Base-by-base conservation (phyloP, 2,329 filamentous ascomycete species). In the Penicillium polonicum region DNA sequence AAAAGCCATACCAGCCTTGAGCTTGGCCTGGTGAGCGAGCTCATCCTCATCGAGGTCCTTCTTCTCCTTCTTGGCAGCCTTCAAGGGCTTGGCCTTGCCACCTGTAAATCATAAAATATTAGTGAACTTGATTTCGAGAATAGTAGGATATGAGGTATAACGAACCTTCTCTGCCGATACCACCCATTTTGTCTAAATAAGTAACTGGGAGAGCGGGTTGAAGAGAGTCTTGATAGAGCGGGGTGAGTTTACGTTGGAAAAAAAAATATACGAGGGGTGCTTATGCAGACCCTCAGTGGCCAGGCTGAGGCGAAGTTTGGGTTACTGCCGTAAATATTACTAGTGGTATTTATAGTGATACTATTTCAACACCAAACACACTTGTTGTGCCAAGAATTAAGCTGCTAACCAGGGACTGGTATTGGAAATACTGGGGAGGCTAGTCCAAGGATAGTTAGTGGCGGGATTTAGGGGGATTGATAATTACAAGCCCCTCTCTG, bases 1-100 rank as follows among this genome's bases (percentile, higher is more conserved):
- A 3, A 42, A 29, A 38, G 25, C 78, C 87, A 67, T 82, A 96
- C 92, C 91, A 58, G 90, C 90, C 69, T 82, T 86, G 81, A 92
- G 88, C 87, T 92, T 96, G 76, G 89, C 86, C 71, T 86, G 88
- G 83, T 83, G 92, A 6, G 91, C 91, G 73, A 88, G 77, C 65
- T 96, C 92, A 44, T 96, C 91, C 0, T 96, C 92, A 73, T 96
- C 92, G 58, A 92, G 77, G 2, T 96, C 92, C 77, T 88, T 89
- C 73, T 83, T 82, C 53, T 84, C 83, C 84, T 93, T 95, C 87
- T 96, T 97, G 60, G 91, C 82, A 66, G 88, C 85, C 88, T 96
- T 97, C 78, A 91, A 81, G 68, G 89, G 89, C 85, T 92, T 91
- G 68, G 80, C 85, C 83, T 92, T 92, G 82, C 89, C 89, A 75